phyloP scores from a whole-genome alignment of 1,284 basidiomycete genomes.

The Retiboletus fuscus region DNA sequence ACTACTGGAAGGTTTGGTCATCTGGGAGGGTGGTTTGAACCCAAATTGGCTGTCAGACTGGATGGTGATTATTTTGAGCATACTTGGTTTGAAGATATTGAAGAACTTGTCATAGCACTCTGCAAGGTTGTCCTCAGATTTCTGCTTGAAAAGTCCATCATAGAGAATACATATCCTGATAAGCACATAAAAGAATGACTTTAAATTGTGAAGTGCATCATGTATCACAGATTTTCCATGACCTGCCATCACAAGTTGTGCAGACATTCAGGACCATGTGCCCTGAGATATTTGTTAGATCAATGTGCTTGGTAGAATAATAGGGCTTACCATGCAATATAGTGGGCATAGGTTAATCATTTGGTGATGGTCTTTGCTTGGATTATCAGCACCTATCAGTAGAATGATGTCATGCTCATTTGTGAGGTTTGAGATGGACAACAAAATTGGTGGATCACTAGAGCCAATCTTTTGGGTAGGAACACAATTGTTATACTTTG shows the following conservation, averaged over 20 bases:
- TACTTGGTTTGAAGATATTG: neutral
- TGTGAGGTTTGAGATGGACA: conserved; percentile 7
- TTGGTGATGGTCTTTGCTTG: neutral
- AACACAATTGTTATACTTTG: conserved; percentile 9
- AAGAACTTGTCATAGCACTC: neutral
- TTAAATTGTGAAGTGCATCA: neutral
- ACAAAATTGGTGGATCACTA: neutral
- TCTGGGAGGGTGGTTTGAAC: neutral
- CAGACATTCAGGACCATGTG: neutral
- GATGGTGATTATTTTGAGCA: neutral
- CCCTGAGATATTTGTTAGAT: neutral
- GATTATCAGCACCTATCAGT: conserved; percentile 14
- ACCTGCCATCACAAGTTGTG: neutral
- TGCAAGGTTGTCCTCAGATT: neutral
- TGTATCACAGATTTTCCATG: neutral
- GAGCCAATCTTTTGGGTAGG: neutral
- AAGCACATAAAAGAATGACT: neutral
- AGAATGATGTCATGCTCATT: conserved; percentile 15
- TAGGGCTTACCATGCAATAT: conserved; percentile 9
- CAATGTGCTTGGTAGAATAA: neutral
- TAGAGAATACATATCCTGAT: neutral
- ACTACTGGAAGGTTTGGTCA: neutral
- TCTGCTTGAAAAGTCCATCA: neutral
- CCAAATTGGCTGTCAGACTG: neutral
- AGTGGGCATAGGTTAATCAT: conserved; percentile 21